Evolutionary conservation across 768 basidiomycete genomes (phyloP), one percentile per base, ranked within the genome.

Genomic region (Pleurotus pulmonarius): DNA sequence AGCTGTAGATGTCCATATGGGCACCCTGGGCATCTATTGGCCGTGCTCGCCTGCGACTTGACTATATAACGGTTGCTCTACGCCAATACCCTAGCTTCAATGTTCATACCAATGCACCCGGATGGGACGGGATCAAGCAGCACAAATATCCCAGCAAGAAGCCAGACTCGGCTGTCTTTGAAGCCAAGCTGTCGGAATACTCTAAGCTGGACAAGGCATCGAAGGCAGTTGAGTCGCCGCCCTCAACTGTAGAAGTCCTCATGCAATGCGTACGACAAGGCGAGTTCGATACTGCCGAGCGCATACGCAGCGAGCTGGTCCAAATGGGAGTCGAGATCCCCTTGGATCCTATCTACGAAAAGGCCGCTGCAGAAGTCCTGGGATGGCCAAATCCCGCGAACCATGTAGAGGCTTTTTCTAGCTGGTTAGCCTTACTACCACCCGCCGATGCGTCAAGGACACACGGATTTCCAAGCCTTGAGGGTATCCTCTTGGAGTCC

Each of bases 351-450:
- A 55, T 70, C 37, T 83, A 78, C 64, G 70, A 69, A 56, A 59
- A 49, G 12, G 75, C 72, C 9, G 79, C 78, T 2, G 43, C 68
- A 1, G 55, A 71, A 54, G 63, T 67, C 13, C 64, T 80, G 44
- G 59, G 58, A 1, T 56, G 54, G 15, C 60, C 60, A 11, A 51
- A 57, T 4, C 55, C 56, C 18, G 61, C 63, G 38, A 56, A 66
- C 22, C 67, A 58, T 12, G 46, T 61, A 9, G 56, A 55, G 37
- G 52, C 55, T n/a, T 73, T 75, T 45, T 57, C 63, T 2, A 62
- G 68, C 12, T 84, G 83, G 82, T 62, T 80, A 51, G 66, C 70
- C 4, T 69, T 81, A 41, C 61, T 73, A 11, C 81, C 82, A 3
- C 61, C 67, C 37, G 69, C 68, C 2, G 51, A 65, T 24, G 55